These are phyloP conservation scores for Dovyalis caffra DNA, from an alignment of 345 rosid genomes.

Conservation along the genomic window DNA sequence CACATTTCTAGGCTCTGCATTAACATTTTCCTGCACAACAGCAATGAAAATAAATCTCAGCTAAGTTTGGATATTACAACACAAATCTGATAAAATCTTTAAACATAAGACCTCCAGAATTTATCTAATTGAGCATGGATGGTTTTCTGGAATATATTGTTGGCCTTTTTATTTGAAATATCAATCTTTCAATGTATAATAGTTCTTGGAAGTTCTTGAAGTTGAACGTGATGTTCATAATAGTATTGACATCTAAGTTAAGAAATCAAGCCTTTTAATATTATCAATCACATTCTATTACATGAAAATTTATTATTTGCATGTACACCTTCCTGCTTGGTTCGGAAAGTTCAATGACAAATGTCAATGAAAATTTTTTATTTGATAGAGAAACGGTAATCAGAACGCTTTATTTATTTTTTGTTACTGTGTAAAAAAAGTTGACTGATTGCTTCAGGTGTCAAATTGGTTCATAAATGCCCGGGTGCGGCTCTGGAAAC, in stretches of 20 bases:
- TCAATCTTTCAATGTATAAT: not conserved
- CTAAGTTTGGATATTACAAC: no score
- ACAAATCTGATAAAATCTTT: not conserved
- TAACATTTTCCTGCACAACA: not conserved
- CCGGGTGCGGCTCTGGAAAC: slow-evolving; percentile 62
- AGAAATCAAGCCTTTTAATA: not conserved
- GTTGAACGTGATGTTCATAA: not conserved
- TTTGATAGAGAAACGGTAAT: not conserved
- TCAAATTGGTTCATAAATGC: slow-evolving; percentile 74
- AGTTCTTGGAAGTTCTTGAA: not conserved
- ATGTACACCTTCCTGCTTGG: not conserved
- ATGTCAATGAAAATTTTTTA: no score
- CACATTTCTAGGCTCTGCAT: not conserved
- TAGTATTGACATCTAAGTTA: not conserved
- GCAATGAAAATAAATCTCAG: not conserved
- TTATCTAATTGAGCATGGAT: not conserved
- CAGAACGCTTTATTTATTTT: not conserved
- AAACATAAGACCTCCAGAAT: not conserved
- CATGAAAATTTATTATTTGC: not conserved
- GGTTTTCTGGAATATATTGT: no score
- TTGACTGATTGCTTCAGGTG: slow-evolving; percentile 34
- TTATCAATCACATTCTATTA: not conserved
- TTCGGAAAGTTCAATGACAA: not conserved
- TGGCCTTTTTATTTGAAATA: no score
- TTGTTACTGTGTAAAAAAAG: not conserved